Evolutionary conservation across 805 yeast species (phyloP).

Genomic region (Metschnikowia matae): DNA sequence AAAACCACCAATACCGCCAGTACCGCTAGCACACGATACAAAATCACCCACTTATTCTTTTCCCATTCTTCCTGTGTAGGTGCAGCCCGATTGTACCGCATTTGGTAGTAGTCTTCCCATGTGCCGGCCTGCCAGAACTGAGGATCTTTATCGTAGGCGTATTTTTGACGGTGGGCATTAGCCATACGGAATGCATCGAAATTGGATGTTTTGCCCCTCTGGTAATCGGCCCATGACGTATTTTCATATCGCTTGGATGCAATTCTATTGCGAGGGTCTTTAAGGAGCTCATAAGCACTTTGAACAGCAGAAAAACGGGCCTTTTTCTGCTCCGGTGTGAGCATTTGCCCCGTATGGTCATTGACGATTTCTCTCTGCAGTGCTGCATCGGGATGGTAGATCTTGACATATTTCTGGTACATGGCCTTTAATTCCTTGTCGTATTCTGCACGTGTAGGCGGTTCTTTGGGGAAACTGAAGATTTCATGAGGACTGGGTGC

Average conservation of each 20-base stretch:
- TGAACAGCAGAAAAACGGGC: conserved; percentile 30
- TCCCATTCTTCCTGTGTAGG: conserved; percentile 40
- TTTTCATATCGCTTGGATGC: conserved; percentile 26
- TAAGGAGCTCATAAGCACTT: conserved; percentile 39
- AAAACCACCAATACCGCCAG: conserved; percentile 36
- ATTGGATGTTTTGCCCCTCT: conserved; percentile 20
- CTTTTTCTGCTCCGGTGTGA: conserved; percentile 32
- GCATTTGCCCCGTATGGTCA: conserved; percentile 23
- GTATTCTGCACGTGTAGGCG: conserved; percentile 42
- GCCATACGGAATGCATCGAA: conserved; percentile 37
- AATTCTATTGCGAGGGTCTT: conserved; percentile 49
- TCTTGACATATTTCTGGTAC: conserved; percentile 49
- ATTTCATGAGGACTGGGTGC: conserved; percentile 72
- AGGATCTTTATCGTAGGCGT: conserved; percentile 32
- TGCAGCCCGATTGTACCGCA: conserved; percentile 34
- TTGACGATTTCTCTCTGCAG: conserved; percentile 22
- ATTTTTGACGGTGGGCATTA: conserved; percentile 33
- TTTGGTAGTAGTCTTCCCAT: conserved; percentile 58
- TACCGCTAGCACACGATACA: conserved; percentile 37
- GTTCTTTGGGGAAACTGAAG: conserved; percentile 38
- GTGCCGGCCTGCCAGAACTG: conserved; percentile 59
- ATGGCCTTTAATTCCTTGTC: conserved; percentile 40
- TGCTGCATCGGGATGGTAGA: conserved; percentile 76
- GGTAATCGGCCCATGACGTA: conserved; percentile 28
- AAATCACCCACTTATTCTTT: conserved; percentile 42